Evolutionary conservation across 2,329 filamentous ascomycete genomes (phyloP), one percentile per base, ranked within the genome.

Genomic region (Teratosphaeria destructans): DNA sequence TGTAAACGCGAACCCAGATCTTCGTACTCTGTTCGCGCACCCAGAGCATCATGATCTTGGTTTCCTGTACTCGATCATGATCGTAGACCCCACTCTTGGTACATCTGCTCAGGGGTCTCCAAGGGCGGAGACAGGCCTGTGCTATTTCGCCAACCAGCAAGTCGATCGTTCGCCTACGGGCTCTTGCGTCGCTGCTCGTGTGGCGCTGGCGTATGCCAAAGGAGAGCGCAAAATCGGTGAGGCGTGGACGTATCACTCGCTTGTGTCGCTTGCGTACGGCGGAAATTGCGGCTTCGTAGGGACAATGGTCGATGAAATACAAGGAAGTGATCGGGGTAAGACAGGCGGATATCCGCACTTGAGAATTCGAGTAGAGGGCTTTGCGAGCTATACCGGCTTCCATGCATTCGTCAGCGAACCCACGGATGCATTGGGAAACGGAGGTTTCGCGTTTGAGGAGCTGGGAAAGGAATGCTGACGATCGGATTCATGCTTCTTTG

Each of bases 131-230:
- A 76, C 63, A 75, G 75, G 67, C 76, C 29, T 66, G 26, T 65
- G 63, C 55, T 66, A 64, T 57, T 66, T 79, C 61, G 76, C 76
- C 0, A 73, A 78, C 32, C 73, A 76, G 57, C 75, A 79, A 61
- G 74, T 81, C 52, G 79, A 82, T 64, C 72, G 77, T 23, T 73
- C 69, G 5, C 71, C 72, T 0, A 73, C 71, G n/a, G 69, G 72
- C 0, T 68, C 66, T 47, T 70, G 68, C 2, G 68, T 70, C 14
- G 65, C 67, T 23, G 70, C 72, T 14, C 60, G 71, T 29, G 62
- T 72, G 8, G 72, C 72, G 12, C 52, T 67, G 12, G 60, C 61
- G n/a, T 60, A 56, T 27, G 63, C 61, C 3, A 62, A 57, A 58
- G 63, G 61, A 11, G 19, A 49, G 27, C 12, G 35, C 10, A 26